Conservation (phyloP, 257 asterid genomes). For the Solanum sparsipilum region DNA sequence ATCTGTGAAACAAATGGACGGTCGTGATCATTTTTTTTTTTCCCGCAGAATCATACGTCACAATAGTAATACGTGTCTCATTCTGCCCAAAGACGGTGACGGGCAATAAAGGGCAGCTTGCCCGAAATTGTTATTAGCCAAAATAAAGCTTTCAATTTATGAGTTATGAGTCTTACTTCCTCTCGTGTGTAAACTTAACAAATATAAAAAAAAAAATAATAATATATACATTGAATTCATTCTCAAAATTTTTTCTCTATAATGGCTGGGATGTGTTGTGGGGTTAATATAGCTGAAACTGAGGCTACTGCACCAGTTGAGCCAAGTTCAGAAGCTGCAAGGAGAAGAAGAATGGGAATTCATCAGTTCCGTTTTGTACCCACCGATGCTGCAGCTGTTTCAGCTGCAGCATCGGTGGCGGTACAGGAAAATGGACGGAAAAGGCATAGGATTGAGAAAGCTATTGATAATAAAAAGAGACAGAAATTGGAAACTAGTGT, state of each 20-base stretch:
- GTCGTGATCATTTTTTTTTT: slow-evolving; percentile 6
- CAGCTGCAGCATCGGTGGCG: slow-evolving; percentile 19
- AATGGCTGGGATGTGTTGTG: slow-evolving; percentile 78
- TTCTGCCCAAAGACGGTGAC: slow-evolving; percentile 69
- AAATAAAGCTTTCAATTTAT: neutral
- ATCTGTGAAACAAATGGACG: slow-evolving; percentile 6
- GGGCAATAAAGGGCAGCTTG: slow-evolving; percentile 52
- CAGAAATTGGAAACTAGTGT: neutral
- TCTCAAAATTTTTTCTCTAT: too few relatives aligned
- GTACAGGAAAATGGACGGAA: slow-evolving; percentile 25
- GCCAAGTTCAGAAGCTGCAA: slow-evolving; percentile 46
- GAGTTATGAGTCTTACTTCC: neutral
- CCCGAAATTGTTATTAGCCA: slow-evolving; percentile 20
- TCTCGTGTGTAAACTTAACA: neutral
- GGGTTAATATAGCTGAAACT: slow-evolving; percentile 51
- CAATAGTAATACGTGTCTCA: slow-evolving; percentile 45
- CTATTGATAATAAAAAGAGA: neutral
- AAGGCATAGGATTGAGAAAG: slow-evolving; percentile 27
- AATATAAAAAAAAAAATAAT: too few relatives aligned
- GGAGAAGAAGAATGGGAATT: slow-evolving; percentile 66
- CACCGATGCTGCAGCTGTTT: slow-evolving; percentile 15
- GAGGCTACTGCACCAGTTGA: slow-evolving; percentile 53
- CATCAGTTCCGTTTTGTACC: slow-evolving; percentile 62
- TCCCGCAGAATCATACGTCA: slow-evolving; percentile 35
- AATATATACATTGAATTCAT: too few relatives aligned